Evolutionary conservation across 306 rosid species (phyloP), one percentile per base, ranked within the genome.

Genomic region (Casuarina glauca): DNA sequence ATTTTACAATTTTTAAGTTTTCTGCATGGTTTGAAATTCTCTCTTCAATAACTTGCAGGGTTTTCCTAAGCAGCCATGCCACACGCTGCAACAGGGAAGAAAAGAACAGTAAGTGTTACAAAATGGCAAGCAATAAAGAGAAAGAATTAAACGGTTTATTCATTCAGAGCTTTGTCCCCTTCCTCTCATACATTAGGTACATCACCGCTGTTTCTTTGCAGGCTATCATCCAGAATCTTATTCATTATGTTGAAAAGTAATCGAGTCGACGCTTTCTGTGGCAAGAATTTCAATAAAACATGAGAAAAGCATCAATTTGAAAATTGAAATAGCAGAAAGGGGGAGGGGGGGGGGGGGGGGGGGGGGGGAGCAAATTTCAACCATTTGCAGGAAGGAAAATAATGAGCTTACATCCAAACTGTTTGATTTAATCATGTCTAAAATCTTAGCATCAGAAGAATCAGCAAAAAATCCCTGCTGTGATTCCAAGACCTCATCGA

Each of bases 21-120:
- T 89, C 90, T 48, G 91, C 89, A 82, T 85, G 96, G 83, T 83
- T 88, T 62, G 91, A 81, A 74, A 87, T 87, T 73, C 92, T 90
- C 81, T 76, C 84, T 86, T 96, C 94, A 77, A 93, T 83, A 76
- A 90, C 91, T 85, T 88, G 96, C 80, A 90, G 68, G 81, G 93
- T 86, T 84, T 91, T 96, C 83, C 88, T 86, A 86, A 93, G 78
- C 77, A 93, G 77, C 83, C 78, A 90, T 42, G 93, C 90, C 49
- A 92, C 90, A 51, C 74, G 87, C 89, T 96, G 96, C 73, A 85
- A 80, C 83, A 82, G 77, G 62, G 81, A 75, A 63, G 79, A 58
- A 54, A 58, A 64, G 36, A 73, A 43, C 46, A 75, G 70, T 81
- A 50, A 78, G 78, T 64, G 10, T 70, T 41, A 36, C 48, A 66